Base-by-base conservation (phyloP, 495 filamentous ascomycete genomes). In the Penicillium nucicola region DNA sequence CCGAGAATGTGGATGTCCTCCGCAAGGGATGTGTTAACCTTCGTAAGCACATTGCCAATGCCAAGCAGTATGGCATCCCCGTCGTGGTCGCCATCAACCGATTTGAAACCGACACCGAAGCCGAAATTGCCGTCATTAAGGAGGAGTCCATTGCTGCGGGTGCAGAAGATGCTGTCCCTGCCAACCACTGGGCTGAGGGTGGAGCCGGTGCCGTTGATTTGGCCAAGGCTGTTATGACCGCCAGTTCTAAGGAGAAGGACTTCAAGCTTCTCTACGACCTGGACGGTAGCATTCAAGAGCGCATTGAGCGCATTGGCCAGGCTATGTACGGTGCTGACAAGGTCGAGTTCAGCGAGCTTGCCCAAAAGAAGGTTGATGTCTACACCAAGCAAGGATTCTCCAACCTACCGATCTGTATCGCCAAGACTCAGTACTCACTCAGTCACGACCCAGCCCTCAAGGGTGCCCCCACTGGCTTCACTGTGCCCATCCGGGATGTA, bases 21-120 rank as follows among this genome's bases (percentile, higher is more conserved):
- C 83, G 90, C 41, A 84, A 83, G 52, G 93, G 93, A 4, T 97
- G 93, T 61, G 79, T 96, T 51, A 98, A 98, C 74, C 69, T 98
- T 30, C 88, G 84, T 60, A 97, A 97, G 75, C 93, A 98, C 63
- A 90, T 98, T 43, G 70, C 78, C 52, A 97, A 97, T 59, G 93
- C 93, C 18, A 85, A 77, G 60, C 76, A 83, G 33, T 98, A 92
- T 58, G 93, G 93, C 37, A 84, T 97, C 12, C 90, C 93, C 1
- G 92, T 98, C n/a, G 85, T 98, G 6, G 93, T 98, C 2, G 93
- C 93, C 23, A 92, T 98, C 76, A 98, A 98, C 77, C 89, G 86
- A 62, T 96, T 98, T 66, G 81, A 86, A 50, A 96, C 90, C 25
- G 93, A 98, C 65, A 96, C 93, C 10, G 85, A 89, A 14, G 92